These are phyloP conservation scores for Annulohypoxylon maeteangense DNA, from an alignment of 495 filamentous ascomycete species.

Conservation along the genomic window DNA sequence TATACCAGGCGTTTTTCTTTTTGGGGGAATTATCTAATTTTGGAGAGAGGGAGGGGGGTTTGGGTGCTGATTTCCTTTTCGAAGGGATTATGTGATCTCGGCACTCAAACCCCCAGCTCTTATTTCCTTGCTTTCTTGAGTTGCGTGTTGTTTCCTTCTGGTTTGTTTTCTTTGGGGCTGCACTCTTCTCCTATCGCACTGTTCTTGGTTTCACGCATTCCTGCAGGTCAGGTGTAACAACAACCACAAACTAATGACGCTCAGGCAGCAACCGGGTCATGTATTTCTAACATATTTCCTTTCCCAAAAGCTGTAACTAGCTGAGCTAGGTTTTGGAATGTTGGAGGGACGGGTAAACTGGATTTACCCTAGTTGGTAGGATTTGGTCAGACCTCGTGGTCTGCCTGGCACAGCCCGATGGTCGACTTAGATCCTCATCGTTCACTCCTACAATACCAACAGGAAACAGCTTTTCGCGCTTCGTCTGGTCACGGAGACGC, in stretches of 20 bases:
- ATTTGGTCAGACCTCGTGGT: constrained; percentile 19
- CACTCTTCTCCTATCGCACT: constrained; percentile 20
- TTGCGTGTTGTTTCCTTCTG: constrained; percentile 15
- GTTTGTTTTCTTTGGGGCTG: constrained; percentile 6
- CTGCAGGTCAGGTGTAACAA: constrained; percentile 35
- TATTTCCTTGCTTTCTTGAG: constrained; percentile 6
- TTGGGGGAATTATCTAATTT: constrained; percentile 16
- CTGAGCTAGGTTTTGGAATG: constrained; percentile 26
- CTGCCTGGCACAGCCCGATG: constrained; percentile 30
- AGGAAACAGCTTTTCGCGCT: constrained; percentile 20
- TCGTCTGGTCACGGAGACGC: constrained; percentile 32
- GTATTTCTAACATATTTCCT: constrained; percentile 28
- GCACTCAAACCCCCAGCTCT: background rate
- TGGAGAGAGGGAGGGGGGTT: background rate
- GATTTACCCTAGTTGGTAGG: constrained; percentile 17
- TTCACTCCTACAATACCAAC: constrained; percentile 8
- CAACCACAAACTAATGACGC: constrained; percentile 26
- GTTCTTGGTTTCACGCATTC: constrained; percentile 15
- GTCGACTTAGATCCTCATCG: background rate
- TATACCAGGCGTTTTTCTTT: constrained; percentile 41
- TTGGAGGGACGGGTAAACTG: constrained; percentile 24
- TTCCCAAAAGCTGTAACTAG: constrained; percentile 26
- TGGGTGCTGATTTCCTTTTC: constrained; percentile 20
- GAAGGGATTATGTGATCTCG: constrained; percentile 10
- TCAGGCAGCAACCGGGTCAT: constrained; percentile 32